Evolutionary conservation across 148 eudicot genomes (phyloP).

Genomic region (Bassia scoparia): DNA sequence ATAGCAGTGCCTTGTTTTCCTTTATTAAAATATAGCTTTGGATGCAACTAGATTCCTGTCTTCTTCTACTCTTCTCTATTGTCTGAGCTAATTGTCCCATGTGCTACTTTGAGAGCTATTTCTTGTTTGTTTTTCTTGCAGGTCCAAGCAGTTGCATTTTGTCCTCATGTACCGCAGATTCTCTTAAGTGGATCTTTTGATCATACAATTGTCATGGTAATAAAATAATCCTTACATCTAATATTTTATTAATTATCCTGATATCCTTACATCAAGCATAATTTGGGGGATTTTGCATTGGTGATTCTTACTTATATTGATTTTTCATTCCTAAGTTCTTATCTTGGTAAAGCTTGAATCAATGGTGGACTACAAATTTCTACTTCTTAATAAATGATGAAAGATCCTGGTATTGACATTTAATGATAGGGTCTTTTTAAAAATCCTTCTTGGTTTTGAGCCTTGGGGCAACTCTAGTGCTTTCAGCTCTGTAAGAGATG

Average conservation of each 20-base stretch:
- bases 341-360: too few species aligned
- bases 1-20: neutral
- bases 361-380: neutral
- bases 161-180: conserved; percentile 67
- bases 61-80: neutral
- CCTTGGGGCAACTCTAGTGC: neutral
- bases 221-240: neutral
- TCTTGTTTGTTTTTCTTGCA: conserved; percentile 32
- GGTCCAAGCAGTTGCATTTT: conserved; percentile 99
- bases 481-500: neutral
- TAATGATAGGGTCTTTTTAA: neutral
- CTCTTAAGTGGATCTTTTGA: conserved; percentile 95
- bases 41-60: neutral
- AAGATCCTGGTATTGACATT: neutral
- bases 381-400: neutral
- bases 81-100: neutral
- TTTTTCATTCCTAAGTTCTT: neutral
- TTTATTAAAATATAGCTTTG: neutral
- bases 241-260: neutral
- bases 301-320: neutral
- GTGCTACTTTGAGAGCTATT: neutral
- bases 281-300: neutral
- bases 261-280: too few species aligned
- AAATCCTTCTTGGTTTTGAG: neutral
- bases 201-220: conserved; percentile 91